Evolutionary conservation across 805 yeast genomes (phyloP).

Genomic region (Spencermartinsiella europaea): DNA sequence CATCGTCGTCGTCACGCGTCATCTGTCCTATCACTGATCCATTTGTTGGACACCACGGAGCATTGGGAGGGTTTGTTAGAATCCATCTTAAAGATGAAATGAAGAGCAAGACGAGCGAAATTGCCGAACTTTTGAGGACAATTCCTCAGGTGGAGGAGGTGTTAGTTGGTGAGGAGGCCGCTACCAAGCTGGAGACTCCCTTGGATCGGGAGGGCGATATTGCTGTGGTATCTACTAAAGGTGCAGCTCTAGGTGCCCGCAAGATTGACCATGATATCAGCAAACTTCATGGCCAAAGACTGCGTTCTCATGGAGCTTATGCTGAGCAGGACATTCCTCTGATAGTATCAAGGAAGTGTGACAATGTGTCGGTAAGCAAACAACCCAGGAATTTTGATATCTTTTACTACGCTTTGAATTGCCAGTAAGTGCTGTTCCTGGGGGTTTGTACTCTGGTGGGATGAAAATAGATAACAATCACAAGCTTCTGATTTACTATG

Average conservation of each 20-base stretch:
- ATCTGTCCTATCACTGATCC: conserved; percentile 8
- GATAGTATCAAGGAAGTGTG: conserved; percentile 2
- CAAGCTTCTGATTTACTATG: too few species aligned
- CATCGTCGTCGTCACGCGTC: conserved; percentile 4
- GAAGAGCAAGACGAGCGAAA: background rate
- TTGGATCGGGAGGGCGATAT: conserved; percentile 6
- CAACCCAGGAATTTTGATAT: background rate
- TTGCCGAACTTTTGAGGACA: background rate
- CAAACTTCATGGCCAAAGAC: conserved; percentile 1
- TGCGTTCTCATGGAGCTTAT: conserved; percentile 8
- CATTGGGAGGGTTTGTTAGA: conserved; percentile 7
- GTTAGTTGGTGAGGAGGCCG: conserved; percentile 3
- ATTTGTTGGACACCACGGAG: conserved; percentile 7
- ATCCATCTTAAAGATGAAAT: background rate
- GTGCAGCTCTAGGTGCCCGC: conserved; percentile 5
- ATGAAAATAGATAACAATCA: too few species aligned
- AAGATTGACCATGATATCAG: conserved; percentile 2
- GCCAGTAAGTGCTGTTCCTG: conserved; percentile 3
- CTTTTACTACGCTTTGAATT: background rate
- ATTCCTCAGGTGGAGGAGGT: conserved; percentile 2
- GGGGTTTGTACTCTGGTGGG: too few species aligned
- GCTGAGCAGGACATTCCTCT: conserved; percentile 7
- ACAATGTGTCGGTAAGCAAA: background rate
- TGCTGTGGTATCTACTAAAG: conserved; percentile 2
- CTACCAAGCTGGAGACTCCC: conserved; percentile 1